phyloP scores from a whole-genome alignment of 495 filamentous ascomycete species.

The Penicillium parvum region DNA sequence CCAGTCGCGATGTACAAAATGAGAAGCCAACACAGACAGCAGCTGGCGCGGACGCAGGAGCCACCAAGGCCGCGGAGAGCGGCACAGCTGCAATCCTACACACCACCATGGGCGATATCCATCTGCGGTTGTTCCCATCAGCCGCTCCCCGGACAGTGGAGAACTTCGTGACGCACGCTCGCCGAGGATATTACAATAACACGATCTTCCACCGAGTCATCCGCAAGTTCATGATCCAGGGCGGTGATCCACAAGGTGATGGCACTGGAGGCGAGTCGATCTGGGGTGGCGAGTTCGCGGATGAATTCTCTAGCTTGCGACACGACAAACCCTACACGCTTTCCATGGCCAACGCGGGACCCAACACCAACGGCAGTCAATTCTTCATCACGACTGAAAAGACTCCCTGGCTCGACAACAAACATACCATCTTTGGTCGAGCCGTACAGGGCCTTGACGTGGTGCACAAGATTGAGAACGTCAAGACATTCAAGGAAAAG shows the following conservation, averaged over 20 bases:
- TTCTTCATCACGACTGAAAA: slow-evolving; percentile 99
- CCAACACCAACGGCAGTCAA: slow-evolving; percentile 74
- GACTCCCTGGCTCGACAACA: slow-evolving; percentile 91
- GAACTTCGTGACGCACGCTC: slow-evolving; percentile 92
- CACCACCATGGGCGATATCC: slow-evolving; percentile 92
- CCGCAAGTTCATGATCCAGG: slow-evolving; percentile 94
- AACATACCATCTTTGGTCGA: slow-evolving; percentile 94
- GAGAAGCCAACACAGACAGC: slow-evolving; percentile 66
- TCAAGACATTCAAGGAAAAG: slow-evolving; percentile 88
- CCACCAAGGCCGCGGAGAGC: slow-evolving; percentile 60
- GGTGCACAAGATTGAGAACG: slow-evolving; percentile 95
- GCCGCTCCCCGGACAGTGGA: slow-evolving; percentile 95
- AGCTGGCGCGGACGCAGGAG: slow-evolving; percentile 35
- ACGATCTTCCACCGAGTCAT: slow-evolving; percentile 98
- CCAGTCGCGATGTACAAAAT: slow-evolving; percentile 87
- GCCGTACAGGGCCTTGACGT: slow-evolving; percentile 88
- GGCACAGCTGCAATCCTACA: slow-evolving; percentile 82
- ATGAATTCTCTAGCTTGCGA: slow-evolving; percentile 86
- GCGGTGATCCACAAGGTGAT: slow-evolving; percentile 90
- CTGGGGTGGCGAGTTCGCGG: slow-evolving; percentile 93
- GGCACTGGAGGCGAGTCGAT: slow-evolving; percentile 95
- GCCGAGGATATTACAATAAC: slow-evolving; percentile 90
- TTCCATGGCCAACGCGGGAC: slow-evolving; percentile 95
- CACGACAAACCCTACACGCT: slow-evolving; percentile 96
- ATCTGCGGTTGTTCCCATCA: slow-evolving; percentile 87